Percentiles rank a stretch among this genome's conserved stretches.
phyloP scores from a whole-genome alignment of 1,139 yeast species.

The Hemisphaericaspora xylofermentans region DNA sequence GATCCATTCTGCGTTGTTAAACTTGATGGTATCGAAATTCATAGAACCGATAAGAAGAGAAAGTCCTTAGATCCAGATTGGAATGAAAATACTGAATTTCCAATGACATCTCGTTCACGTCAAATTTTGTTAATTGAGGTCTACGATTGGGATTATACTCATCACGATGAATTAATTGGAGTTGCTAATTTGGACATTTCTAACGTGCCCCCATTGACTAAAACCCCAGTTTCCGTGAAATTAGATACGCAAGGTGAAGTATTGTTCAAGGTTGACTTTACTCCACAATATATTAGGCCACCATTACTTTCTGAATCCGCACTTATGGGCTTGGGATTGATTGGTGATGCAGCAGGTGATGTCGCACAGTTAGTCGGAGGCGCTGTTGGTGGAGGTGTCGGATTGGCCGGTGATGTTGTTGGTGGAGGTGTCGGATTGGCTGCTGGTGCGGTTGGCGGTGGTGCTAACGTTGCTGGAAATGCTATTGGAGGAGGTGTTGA shows the following conservation, averaged over 20 bases:
- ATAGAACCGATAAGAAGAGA: constrained; percentile 59
- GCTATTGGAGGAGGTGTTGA: constrained; percentile 17
- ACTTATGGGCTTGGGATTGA: constrained; percentile 42
- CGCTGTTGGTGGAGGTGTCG: constrained; percentile 33
- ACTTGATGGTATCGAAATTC: constrained; percentile 54
- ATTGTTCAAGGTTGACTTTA: constrained; percentile 51
- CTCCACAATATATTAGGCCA: constrained; percentile 70
- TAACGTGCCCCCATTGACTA: constrained; percentile 42
- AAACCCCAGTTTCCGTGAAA: constrained; percentile 46
- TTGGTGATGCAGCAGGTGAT: constrained; percentile 47
- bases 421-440: constrained; percentile 1
- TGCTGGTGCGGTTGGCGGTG: not conserved
- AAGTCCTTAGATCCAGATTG: constrained; percentile 68
- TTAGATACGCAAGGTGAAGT: constrained; percentile 64
- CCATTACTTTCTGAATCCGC: constrained; percentile 40
- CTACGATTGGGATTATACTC: constrained; percentile 78
- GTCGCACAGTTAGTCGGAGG: constrained; percentile 41
- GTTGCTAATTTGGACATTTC: constrained; percentile 49
- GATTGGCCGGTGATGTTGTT: not conserved
- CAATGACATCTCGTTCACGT: constrained; percentile 63
- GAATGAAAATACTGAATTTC: constrained; percentile 61
- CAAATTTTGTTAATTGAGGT: constrained; percentile 48
- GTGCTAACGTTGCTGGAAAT: constrained; percentile 33
- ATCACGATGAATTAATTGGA: constrained; percentile 63
- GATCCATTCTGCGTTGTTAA: constrained; percentile 61